Evolutionary conservation across 345 rosid genomes (phyloP), one percentile per base, ranked within the genome.

Genomic region (Mercurialis annua): DNA sequence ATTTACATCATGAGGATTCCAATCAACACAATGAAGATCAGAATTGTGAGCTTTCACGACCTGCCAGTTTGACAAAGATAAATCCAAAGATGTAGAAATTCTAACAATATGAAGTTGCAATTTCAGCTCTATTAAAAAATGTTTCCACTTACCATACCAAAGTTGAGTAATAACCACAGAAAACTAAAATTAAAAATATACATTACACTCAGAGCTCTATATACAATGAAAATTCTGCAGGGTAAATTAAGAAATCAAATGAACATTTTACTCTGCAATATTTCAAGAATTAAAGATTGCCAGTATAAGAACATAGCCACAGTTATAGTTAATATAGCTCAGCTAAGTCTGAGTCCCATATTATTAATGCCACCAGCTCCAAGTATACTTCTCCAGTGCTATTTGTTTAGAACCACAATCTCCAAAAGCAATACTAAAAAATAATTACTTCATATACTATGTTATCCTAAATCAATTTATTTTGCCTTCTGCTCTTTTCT

Each of bases 11-110:
- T 85, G 85, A 44, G 82, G 86, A 67, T 87, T 87, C 92, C 92
- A 87, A 75, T 87, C 92, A 59, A 87, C 90, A 59, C 92, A 85
- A 60, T 87, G 92, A 70, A 87, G 71, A 80, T 87, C 92, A 5
- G 88, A 76, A 63, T 65, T 72, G 44, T 87, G 92, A 66, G 92
- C 92, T 74, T 85, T 85, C 71, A 85, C 80, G 44, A 87, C 88
- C 92, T 85, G 79, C 33, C 50, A 51, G 11, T 43, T 10, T 6
- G 44, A 17, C 20, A 54, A 43, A 6, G 2, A 29, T 7, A 63
- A n/a, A 2, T 10, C 20, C 23, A 18, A 11, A 65, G n/a, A 51
- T 23, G 46, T 8, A n/a, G 40, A 65, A 34, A 16, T 16, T 18
- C 17, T 5, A 34, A n/a, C 4, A n/a, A 44, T 20, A 16, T 27